These are phyloP conservation scores for Lentithecium fluviatile DNA, from an alignment of 495 filamentous ascomycete species.

Conservation along the genomic window DNA sequence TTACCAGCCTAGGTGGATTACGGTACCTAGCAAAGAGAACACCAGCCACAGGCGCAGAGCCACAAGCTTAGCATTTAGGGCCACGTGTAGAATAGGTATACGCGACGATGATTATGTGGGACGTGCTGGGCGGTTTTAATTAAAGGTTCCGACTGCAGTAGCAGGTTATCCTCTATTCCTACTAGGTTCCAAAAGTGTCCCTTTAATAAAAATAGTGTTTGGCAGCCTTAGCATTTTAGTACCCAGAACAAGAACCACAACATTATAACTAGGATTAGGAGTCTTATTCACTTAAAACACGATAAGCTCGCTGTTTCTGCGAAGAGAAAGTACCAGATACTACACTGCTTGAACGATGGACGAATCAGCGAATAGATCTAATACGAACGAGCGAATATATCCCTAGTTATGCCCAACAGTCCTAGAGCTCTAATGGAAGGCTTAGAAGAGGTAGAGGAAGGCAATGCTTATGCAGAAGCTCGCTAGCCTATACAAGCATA, in stretches of 20 bases:
- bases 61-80: too few species aligned
- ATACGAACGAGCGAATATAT: conserved; percentile 6
- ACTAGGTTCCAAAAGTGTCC: too few species aligned
- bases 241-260: not conserved
- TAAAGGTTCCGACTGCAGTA: conserved; percentile 4
- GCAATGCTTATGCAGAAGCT: conserved; percentile 14
- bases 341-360: conserved; percentile 14
- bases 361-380: conserved; percentile 9
- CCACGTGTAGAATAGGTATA: too few species aligned
- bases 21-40: too few species aligned
- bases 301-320: conserved; percentile 5
- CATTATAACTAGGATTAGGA: conserved; percentile 6
- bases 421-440: conserved; percentile 8
- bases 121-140: conserved; percentile 11
- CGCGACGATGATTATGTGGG: too few species aligned
- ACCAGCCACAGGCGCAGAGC: too few species aligned
- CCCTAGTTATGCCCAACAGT: conserved; percentile 1
- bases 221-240: too few species aligned
- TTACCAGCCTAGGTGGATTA: too few species aligned
- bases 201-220: too few species aligned
- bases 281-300: conserved; percentile 9
- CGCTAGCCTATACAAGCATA: conserved; percentile 17
- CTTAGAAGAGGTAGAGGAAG: conserved; percentile 1
- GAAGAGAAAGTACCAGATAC: not conserved
- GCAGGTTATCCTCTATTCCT: conserved; percentile 3